A percentile compares a stretch with the other conserved stretches of the same genome.
phyloP scores from a whole-genome alignment of 257 asterid species.

The Solanum arcanum region DNA sequence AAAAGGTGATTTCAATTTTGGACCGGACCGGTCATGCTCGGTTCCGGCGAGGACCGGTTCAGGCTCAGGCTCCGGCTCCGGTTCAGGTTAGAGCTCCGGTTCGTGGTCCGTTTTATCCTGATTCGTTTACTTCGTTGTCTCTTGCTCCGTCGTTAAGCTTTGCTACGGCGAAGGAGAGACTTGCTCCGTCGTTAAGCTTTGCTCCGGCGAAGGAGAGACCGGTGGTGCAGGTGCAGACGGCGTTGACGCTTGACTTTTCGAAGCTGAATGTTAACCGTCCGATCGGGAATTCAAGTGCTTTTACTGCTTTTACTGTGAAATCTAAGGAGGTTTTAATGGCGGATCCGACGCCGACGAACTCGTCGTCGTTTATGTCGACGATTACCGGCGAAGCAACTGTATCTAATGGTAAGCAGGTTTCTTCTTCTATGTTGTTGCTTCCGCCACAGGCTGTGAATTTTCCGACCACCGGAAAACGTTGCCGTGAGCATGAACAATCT shows the following conservation, averaged over 20 bases:
- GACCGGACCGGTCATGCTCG: constrained; percentile 16
- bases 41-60: neutral
- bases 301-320: neutral
- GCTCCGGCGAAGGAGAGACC: neutral
- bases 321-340: constrained; percentile 19
- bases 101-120: neutral
- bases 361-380: constrained; percentile 49
- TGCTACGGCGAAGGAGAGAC: neutral
- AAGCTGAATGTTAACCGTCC: constrained; percentile 11
- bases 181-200: constrained; percentile 1
- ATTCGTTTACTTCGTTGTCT: neutral
- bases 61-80: neutral
- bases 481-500: constrained; percentile 59
- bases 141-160: constrained; percentile 1
- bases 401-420: constrained; percentile 35
- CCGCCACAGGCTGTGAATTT: constrained; percentile 39
- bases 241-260: constrained; percentile 48
- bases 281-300: neutral
- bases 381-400: constrained; percentile 84
- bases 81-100: neutral
- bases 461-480: constrained; percentile 49
- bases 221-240: neutral
- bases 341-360: constrained; percentile 24
- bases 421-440: neutral
- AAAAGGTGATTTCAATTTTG: constrained; percentile 24